Conservation (phyloP, 805 yeast species). For the Pichia nanzhaoensis region DNA sequence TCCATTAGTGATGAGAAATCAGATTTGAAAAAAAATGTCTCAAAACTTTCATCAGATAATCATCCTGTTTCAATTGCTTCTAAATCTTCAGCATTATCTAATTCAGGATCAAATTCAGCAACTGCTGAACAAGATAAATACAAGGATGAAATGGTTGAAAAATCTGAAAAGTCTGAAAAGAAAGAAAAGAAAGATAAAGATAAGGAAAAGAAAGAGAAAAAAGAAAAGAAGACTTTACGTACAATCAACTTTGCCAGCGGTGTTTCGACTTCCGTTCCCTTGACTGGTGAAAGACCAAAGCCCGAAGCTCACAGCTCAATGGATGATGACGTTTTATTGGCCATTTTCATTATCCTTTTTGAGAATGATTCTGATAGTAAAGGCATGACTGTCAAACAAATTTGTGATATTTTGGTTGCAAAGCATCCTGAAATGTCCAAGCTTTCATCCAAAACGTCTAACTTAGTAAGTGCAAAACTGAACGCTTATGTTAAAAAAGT, state of each 20-base stretch:
- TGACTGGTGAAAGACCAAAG: slow-evolving; percentile 66
- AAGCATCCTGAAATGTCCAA: slow-evolving; percentile 82
- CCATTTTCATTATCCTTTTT: slow-evolving; percentile 64
- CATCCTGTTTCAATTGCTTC: slow-evolving; percentile 1
- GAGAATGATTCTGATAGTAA: slow-evolving; percentile 61
- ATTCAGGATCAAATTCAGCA: slow-evolving; percentile 6
- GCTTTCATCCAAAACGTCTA: slow-evolving; percentile 72
- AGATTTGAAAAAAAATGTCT: background rate
- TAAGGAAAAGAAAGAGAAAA: slow-evolving; percentile 24
- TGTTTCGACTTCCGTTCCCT: slow-evolving; percentile 72
- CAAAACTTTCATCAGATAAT: slow-evolving; percentile 8
- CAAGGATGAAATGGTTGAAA: background rate
- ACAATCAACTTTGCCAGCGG: slow-evolving; percentile 57
- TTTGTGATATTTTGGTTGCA: slow-evolving; percentile 68
- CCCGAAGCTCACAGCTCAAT: slow-evolving; percentile 60
- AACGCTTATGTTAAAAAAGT: slow-evolving; percentile 78
- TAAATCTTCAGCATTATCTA: slow-evolving; percentile 10
- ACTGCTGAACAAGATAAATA: slow-evolving; percentile 12
- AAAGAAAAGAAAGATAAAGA: slow-evolving; percentile 21
- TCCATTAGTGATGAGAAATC: slow-evolving; percentile 15
- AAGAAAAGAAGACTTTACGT: slow-evolving; percentile 29
- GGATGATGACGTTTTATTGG: slow-evolving; percentile 70
- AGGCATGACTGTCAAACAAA: slow-evolving; percentile 88
- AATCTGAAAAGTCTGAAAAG: slow-evolving; percentile 14
- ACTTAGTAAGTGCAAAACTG: slow-evolving; percentile 72